Evolutionary conservation across 2,329 filamentous ascomycete genomes (phyloP).

Genomic region (Microsporum canis): DNA sequence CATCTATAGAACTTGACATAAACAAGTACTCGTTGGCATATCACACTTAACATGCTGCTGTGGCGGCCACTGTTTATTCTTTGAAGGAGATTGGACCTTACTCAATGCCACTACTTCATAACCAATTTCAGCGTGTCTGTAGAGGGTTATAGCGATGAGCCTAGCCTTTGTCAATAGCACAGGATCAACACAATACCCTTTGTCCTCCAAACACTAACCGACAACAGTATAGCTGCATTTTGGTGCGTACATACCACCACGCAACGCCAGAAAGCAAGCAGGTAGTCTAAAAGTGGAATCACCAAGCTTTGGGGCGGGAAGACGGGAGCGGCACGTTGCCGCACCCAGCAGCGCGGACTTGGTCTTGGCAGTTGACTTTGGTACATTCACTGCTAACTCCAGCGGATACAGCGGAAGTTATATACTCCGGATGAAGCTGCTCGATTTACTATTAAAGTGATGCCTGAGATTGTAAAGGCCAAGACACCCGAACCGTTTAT

Average conservation of each 20-base stretch:
- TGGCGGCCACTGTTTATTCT: too few relatives aligned
- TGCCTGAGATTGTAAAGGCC: background rate
- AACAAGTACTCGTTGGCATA: too few relatives aligned
- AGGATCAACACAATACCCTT: background rate
- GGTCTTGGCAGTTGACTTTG: background rate
- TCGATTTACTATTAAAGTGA: background rate
- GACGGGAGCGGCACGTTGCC: conserved; percentile 3
- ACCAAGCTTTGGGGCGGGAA: background rate
- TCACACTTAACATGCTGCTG: too few relatives aligned
- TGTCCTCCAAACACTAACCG: background rate
- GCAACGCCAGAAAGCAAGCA: background rate
- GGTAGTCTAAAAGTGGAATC: background rate
- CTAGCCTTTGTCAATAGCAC: background rate
- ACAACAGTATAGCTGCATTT: background rate
- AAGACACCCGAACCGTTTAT: background rate
- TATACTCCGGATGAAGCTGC: background rate
- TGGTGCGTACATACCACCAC: background rate
- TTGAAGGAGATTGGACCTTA: background rate
- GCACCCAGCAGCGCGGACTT: background rate
- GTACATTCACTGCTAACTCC: background rate
- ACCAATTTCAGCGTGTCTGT: background rate
- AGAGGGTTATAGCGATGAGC: background rate
- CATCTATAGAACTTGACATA: too few relatives aligned
- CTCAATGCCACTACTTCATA: background rate
- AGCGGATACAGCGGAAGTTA: background rate